phyloP scores from a whole-genome alignment of 352 stramenopile species.

The Phytophthora gonapodyides region DNA sequence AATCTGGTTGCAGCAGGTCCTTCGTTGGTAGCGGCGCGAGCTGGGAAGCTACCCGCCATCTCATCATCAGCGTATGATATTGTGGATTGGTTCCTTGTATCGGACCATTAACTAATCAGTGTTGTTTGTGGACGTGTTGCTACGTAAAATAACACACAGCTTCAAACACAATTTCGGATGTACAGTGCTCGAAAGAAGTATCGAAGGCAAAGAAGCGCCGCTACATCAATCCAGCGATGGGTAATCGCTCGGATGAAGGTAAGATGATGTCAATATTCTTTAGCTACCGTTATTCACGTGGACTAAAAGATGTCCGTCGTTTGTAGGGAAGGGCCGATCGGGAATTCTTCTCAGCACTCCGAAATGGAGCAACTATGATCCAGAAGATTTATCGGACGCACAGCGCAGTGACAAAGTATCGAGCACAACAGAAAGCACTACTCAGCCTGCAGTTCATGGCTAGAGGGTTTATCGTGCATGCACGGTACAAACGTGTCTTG shows the following conservation, averaged over 20 bases:
- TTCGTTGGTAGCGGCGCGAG: constrained; percentile 56
- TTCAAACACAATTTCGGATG: constrained; percentile 79
- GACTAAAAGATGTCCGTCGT: no score
- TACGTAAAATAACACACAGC: constrained; percentile 33
- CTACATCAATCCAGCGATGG: constrained; percentile 60
- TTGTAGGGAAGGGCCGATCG: constrained; percentile 39
- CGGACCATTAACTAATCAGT: constrained; percentile 3
- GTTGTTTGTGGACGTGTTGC: background rate
- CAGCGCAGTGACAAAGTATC: constrained; percentile 32
- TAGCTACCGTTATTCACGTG: background rate
- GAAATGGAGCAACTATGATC: constrained; percentile 45
- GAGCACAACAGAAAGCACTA: constrained; percentile 32
- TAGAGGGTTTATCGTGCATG: constrained; percentile 51
- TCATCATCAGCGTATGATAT: constrained; percentile 66
- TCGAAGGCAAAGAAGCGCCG: constrained; percentile 36
- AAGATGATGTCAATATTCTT: background rate
- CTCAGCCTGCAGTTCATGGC: constrained; percentile 51
- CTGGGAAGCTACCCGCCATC: constrained; percentile 67
- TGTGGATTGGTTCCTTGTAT: background rate
- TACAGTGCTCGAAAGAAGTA: constrained; percentile 64
- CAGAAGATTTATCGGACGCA: constrained; percentile 51
- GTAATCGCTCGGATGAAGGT: constrained; percentile 61
- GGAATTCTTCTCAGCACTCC: constrained; percentile 32
- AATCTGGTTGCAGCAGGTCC: constrained; percentile 36
- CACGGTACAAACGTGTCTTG: constrained; percentile 49